phyloP scores from a whole-genome alignment of 495 filamentous ascomycete genomes.

The Bathelium albidoporum region DNA sequence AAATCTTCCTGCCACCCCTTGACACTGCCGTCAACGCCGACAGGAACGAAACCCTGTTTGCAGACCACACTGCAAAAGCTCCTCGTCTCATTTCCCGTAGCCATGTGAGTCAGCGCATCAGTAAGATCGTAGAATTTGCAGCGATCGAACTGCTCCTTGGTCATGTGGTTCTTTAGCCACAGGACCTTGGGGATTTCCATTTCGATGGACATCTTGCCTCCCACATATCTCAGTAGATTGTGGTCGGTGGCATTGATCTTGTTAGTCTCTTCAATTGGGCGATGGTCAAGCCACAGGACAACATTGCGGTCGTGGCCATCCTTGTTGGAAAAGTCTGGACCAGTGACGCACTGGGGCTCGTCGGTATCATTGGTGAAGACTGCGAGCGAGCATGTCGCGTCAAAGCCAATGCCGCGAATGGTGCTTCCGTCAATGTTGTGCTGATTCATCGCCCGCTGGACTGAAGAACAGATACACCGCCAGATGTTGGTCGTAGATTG shows the following conservation, averaged over 20 bases:
- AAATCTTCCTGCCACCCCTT: slow-evolving; percentile 99
- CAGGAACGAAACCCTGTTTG: slow-evolving; percentile 90
- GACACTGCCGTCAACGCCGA: slow-evolving; percentile 91
- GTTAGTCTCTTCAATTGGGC: slow-evolving; percentile 76
- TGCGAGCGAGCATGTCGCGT: slow-evolving; percentile 90
- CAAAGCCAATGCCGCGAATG: slow-evolving; percentile 86
- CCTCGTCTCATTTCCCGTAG: slow-evolving; percentile 84
- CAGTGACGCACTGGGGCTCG: slow-evolving; percentile 80
- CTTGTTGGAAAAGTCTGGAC: slow-evolving; percentile 64
- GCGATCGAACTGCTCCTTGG: slow-evolving; percentile 72
- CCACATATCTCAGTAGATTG: slow-evolving; percentile 89
- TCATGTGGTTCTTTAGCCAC: slow-evolving; percentile 98
- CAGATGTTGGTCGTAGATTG: slow-evolving; percentile 98
- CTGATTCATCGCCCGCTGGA: slow-evolving; percentile 65
- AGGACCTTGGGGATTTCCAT: slow-evolving; percentile 98
- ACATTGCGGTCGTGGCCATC: slow-evolving; percentile 75
- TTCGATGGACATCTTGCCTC: slow-evolving; percentile 94
- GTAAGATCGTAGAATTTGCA: slow-evolving; percentile 95
- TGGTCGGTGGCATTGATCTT: slow-evolving; percentile 88
- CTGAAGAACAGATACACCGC: slow-evolving; percentile 75
- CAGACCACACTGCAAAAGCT: slow-evolving; percentile 91
- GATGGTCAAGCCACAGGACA: slow-evolving; percentile 87
- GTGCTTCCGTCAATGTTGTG: slow-evolving; percentile 61
- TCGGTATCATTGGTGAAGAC: slow-evolving; percentile 84
- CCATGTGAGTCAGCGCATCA: slow-evolving; percentile 89